These are phyloP conservation scores for Cyberlindnera mississippiensis DNA, from an alignment of 805 yeast genomes.

Conservation along the genomic window DNA sequence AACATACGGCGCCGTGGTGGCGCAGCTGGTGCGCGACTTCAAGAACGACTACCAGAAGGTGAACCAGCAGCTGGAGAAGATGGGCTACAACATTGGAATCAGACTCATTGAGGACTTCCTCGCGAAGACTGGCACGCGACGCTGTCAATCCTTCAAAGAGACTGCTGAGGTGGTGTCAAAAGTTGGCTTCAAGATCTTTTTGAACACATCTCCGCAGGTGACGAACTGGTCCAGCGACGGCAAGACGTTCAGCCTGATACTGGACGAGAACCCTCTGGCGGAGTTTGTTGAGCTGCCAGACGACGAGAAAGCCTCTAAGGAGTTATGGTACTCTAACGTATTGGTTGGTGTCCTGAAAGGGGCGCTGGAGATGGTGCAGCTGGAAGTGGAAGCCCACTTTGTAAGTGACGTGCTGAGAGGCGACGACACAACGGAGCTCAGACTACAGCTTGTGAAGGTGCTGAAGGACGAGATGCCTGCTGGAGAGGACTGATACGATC, in stretches of 20 bases:
- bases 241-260: conserved; percentile 65
- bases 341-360: conserved; percentile 89
- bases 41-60: conserved; percentile 72
- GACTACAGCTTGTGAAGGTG: conserved; percentile 64
- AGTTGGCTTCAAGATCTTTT: conserved; percentile 85
- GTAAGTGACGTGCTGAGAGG: conserved; percentile 81
- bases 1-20: conserved; percentile 91
- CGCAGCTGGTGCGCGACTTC: conserved; percentile 84
- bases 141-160: conserved; percentile 76
- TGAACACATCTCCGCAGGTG: conserved; percentile 74
- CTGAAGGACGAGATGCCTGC: conserved; percentile 95
- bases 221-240: conserved; percentile 75
- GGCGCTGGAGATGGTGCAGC: conserved; percentile 91
- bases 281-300: conserved; percentile 94
- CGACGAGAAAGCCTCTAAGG: conserved; percentile 63
- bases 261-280: conserved; percentile 85
- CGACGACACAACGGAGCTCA: conserved; percentile 74
- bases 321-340: conserved; percentile 90
- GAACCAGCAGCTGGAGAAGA: conserved; percentile 76
- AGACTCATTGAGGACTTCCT: conserved; percentile 89
- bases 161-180: conserved; percentile 85
- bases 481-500: conserved; percentile 67
- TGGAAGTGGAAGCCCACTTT: conserved; percentile 81
- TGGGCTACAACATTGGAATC: conserved; percentile 95
- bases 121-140: conserved; percentile 78